Base-by-base conservation (phyloP, 805 yeast genomes). In the Ogataea methylovora region DNA sequence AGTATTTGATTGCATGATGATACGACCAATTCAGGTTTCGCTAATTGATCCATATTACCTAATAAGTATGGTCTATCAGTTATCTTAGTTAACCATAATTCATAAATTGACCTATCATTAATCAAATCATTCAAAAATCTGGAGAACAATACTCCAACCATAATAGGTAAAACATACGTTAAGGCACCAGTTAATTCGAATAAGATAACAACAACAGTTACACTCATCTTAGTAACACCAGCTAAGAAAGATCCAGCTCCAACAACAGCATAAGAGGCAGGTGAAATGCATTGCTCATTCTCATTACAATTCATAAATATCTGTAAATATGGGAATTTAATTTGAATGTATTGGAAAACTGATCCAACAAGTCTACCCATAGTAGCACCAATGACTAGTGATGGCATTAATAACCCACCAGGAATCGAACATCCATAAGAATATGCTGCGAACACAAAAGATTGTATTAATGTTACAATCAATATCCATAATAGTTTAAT, bases 171-270 rank as follows among this genome's bases (percentile, higher is more conserved):
- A 2, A 84, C 86, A 49, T 85, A 85, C 0, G 83, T 72, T 32
- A 86, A 66, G 0, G 95, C 95, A 18, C 95, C 95, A 0, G 95
- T 84, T 26, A 85, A 60, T 54, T 85, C 95, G 54, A 84, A 82
- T 42, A 84, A 65, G 18, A 86, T 74, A 6, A 85, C 88, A 13
- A 84, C 95, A 7, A 81, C 78, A 29, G 86, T 72, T 42, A 84
- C 79, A 4, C 88, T 84, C 59, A 85, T 71, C 43, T 84, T 75
- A 3, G 95, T 84, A 12, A 80, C 76, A 4, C 94, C 94, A 0
- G 92, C 75, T 44, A 84, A 63, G 36, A 84, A 81, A 1, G 94
- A 69, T 0, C 87, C 94, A 0, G 94, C 86, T 0, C 95, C 95
- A 16, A 86, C 84, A 8, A 85, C 81, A 0, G 94, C 94, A 50